phyloP scores from a whole-genome alignment of 2,329 filamentous ascomycete species.

The Bipolaris oryzae region DNA sequence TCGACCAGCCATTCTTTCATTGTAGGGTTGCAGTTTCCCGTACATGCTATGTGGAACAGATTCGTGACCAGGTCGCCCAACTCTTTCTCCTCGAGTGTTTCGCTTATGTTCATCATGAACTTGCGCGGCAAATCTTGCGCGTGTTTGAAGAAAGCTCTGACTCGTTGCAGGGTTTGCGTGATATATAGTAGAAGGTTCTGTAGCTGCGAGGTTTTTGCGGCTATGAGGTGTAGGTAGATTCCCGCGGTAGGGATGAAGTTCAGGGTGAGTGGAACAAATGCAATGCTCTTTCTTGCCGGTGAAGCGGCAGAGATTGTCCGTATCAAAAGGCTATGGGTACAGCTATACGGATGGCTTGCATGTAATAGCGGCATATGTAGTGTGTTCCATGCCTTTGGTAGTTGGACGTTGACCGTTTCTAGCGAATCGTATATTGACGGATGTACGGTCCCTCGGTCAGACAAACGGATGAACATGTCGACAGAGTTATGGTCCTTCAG shows the following conservation, averaged over 20 bases:
- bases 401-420: constrained; percentile 70
- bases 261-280: constrained; percentile 73
- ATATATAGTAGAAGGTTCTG: constrained; percentile 88
- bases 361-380: constrained; percentile 63
- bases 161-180: constrained; percentile 77
- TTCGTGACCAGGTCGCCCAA: constrained; percentile 74
- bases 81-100: constrained; percentile 71
- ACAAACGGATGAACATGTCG: constrained; percentile 78
- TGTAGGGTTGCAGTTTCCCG: constrained; percentile 75
- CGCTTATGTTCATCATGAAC: constrained; percentile 79
- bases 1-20: constrained; percentile 90
- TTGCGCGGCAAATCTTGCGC: constrained; percentile 77
- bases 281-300: constrained; percentile 42
- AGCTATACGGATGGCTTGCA: constrained; percentile 72
- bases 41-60: constrained; percentile 82
- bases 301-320: constrained; percentile 44
- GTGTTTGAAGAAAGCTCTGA: constrained; percentile 82
- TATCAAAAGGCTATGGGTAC: constrained; percentile 77
- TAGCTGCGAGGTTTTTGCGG: constrained; percentile 84
- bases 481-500: constrained; percentile 74
- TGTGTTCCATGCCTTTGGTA: constrained; percentile 52
- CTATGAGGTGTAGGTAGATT: constrained; percentile 80
- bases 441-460: constrained; percentile 72
- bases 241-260: constrained; percentile 79
- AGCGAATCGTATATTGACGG: constrained; percentile 87